A percentile compares a stretch with the other conserved stretches of the same genome.
phyloP scores from a whole-genome alignment of 1,139 yeast genomes.

The Debaryomyces sp. region DNA sequence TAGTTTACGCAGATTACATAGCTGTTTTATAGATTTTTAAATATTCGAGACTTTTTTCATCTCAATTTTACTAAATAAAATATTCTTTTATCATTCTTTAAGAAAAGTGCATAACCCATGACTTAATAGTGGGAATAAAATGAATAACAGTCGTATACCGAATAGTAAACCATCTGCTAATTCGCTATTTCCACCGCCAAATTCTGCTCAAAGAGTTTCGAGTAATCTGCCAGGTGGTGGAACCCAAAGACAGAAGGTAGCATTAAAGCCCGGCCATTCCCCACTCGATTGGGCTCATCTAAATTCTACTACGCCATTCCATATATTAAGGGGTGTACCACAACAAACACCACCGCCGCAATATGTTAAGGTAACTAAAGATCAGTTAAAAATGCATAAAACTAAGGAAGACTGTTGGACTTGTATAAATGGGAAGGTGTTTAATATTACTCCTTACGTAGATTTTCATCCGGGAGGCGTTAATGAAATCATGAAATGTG shows the following conservation, averaged over 20 bases:
- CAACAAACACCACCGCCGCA: slow-evolving; percentile 46
- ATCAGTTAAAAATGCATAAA: slow-evolving; percentile 64
- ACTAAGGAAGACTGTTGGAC: slow-evolving; percentile 81
- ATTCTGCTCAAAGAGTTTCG: slow-evolving; percentile 44
- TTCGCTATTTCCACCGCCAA: slow-evolving; percentile 37
- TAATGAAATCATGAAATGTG: slow-evolving; percentile 73
- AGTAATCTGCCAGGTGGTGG: slow-evolving; percentile 13
- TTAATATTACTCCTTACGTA: slow-evolving; percentile 80
- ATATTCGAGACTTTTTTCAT: not conserved
- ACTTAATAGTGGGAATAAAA: not conserved
- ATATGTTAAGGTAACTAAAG: slow-evolving; percentile 55
- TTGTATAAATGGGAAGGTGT: slow-evolving; percentile 76
- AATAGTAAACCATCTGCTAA: not conserved
- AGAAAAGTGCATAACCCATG: not conserved
- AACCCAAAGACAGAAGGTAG: slow-evolving; percentile 54
- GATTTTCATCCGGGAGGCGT: slow-evolving; percentile 94
- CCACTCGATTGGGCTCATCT: slow-evolving; percentile 84
- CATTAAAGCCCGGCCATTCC: slow-evolving; percentile 76
- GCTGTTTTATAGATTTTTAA: not conserved
- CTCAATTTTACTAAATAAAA: not conserved
- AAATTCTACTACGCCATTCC: slow-evolving; percentile 38
- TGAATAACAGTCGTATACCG: not conserved
- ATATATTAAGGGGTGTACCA: slow-evolving; percentile 42
- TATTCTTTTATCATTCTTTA: not conserved
- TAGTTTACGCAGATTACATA: not conserved